These are phyloP conservation scores for Silene uniflora DNA, from an alignment of 148 eudicot genomes.

Conservation along the genomic window DNA sequence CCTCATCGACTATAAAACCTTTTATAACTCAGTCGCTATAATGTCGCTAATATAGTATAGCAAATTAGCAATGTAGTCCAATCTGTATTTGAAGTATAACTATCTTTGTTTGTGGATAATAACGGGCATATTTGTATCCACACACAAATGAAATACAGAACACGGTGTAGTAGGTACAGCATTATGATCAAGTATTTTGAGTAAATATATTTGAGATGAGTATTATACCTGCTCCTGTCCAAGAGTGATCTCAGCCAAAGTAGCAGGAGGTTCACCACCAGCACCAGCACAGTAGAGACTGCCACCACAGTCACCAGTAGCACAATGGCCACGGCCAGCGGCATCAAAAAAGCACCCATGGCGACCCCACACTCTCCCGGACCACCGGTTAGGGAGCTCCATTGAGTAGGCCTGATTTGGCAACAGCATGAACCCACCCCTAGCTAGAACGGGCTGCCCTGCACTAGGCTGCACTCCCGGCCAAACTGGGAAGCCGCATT, in stretches of 20 bases:
- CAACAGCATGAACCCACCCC: constrained; percentile 73
- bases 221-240: constrained; percentile 43
- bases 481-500: constrained; percentile 77
- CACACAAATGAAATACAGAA: too few species aligned
- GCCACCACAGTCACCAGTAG: constrained; percentile 94
- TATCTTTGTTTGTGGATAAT: too few species aligned
- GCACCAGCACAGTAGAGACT: constrained; percentile 71
- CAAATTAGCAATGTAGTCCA: too few species aligned
- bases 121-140: too few species aligned
- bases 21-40: too few species aligned
- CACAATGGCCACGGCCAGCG: constrained; percentile 66
- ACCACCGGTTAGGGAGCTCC: constrained; percentile 66
- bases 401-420: constrained; percentile 48
- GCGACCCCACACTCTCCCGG: constrained; percentile 94
- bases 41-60: too few species aligned
- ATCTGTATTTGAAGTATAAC: too few species aligned
- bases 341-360: constrained; percentile 75
- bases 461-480: constrained; percentile 86
- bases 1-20: too few species aligned
- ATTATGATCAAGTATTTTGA: too few species aligned
- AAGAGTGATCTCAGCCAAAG: constrained; percentile 83
- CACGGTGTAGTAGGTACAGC: too few species aligned
- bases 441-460: constrained; percentile 62
- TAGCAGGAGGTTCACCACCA: constrained; percentile 92
- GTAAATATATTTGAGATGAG: neutral